phyloP scores from a whole-genome alignment of 2,329 filamentous ascomycete species.

The Monilinia polystroma region DNA sequence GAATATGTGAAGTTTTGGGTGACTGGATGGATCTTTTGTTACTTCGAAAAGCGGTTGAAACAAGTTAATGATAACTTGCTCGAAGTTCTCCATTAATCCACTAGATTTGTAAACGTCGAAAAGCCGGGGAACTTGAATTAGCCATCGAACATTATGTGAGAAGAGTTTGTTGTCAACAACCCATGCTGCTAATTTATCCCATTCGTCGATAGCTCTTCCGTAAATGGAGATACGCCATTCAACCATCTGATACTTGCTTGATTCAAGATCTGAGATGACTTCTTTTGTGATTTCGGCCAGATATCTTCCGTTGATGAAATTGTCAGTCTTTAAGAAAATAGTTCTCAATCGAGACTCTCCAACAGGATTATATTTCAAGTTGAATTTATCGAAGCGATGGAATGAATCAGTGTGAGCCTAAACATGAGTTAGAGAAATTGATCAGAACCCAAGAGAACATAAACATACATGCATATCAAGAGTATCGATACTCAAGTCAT shows the following conservation, averaged over 20 bases:
- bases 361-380: slow-evolving; percentile 96
- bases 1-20: slow-evolving; percentile 93
- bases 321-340: slow-evolving; percentile 99
- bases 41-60: slow-evolving; percentile 95
- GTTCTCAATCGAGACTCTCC: slow-evolving; percentile 92
- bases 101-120: slow-evolving; percentile 95
- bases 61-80: slow-evolving; percentile 85
- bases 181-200: slow-evolving; percentile 97
- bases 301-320: slow-evolving; percentile 93
- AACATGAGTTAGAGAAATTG: slow-evolving; percentile 25
- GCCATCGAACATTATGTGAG: slow-evolving; percentile 95
- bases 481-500: slow-evolving; percentile 96
- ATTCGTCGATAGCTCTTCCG: slow-evolving; percentile 86
- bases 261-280: slow-evolving; percentile 94
- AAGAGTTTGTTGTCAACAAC: slow-evolving; percentile 97
- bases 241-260: slow-evolving; percentile 99
- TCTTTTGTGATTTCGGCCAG: slow-evolving; percentile 97
- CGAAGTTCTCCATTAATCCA: slow-evolving; percentile 82
- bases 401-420: slow-evolving; percentile 96
- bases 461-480: slow-evolving; percentile 90
- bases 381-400: slow-evolving; percentile 99
- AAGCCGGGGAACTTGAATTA: slow-evolving; percentile 90
- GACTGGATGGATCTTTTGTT: slow-evolving; percentile 78
- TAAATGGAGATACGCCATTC: slow-evolving; percentile 99
- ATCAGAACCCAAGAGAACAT: not conserved